phyloP scores from a whole-genome alignment of 345 rosid species.

The Excoecaria agallocha region DNA sequence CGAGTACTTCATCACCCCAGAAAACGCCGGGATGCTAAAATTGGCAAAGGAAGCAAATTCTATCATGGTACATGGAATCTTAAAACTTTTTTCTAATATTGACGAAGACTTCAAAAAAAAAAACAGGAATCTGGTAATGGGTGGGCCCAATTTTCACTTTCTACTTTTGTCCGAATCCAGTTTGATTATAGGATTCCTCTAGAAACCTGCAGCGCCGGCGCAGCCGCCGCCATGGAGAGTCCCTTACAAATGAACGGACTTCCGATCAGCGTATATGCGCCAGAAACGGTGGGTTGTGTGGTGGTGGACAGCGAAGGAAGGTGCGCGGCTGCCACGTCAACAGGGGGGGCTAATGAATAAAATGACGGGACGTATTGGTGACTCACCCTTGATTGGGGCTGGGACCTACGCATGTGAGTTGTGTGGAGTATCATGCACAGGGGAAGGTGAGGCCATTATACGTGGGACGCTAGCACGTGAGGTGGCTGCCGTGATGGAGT shows the following conservation, averaged over 20 bases:
- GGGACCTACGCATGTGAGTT: constrained; percentile 84
- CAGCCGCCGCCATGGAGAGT: constrained; percentile 53
- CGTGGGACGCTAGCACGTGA: constrained; percentile 85
- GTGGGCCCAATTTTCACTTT: background rate
- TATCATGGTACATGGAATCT: constrained; percentile 56
- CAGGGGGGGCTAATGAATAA: constrained; percentile 94
- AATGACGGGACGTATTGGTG: constrained; percentile 82
- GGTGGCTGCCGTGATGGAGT: constrained; percentile 95
- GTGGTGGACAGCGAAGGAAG: constrained; percentile 78
- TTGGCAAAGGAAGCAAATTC: constrained; percentile 88
- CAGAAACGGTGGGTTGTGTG: constrained; percentile 94
- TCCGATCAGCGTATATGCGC: constrained; percentile 81
- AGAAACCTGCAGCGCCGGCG: constrained; percentile 53
- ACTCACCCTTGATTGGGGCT: constrained; percentile 91
- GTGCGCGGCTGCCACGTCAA: constrained; percentile 93
- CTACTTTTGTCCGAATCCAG: constrained; percentile 30
- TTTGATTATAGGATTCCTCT: constrained; percentile 81
- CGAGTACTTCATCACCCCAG: constrained; percentile 77
- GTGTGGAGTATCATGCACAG: constrained; percentile 86
- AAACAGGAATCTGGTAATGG: background rate
- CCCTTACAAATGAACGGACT: constrained; percentile 83
- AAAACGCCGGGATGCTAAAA: constrained; percentile 83
- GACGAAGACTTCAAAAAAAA: background rate
- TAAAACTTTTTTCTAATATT: background rate
- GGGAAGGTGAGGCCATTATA: constrained; percentile 96